Evolutionary conservation across 1,284 basidiomycete species (phyloP).

Genomic region (Rhodotorula glutinis): DNA sequence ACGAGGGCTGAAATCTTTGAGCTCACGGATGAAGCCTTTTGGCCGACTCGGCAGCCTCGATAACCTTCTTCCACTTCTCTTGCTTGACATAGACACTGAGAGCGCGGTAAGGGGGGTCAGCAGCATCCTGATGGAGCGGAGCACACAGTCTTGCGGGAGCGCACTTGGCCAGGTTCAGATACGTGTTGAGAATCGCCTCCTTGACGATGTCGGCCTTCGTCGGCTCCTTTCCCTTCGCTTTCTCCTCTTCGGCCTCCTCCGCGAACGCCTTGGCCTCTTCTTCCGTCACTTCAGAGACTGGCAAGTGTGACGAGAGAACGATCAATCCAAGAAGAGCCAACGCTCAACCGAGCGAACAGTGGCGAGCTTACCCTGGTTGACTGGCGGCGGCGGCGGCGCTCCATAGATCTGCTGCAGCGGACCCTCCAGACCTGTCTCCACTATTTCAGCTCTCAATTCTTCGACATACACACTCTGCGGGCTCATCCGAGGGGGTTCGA

Average conservation of each 20-base stretch:
- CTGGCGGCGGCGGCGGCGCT: too few relatives aligned
- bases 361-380: too few relatives aligned
- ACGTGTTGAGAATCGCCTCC: slow-evolving; percentile 12
- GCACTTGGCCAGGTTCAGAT: slow-evolving; percentile 16
- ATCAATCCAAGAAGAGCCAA: too few relatives aligned
- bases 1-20: neutral
- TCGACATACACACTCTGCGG: too few relatives aligned
- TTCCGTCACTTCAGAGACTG: too few relatives aligned
- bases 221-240: neutral
- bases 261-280: too few relatives aligned
- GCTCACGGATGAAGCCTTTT: slow-evolving; percentile 29
- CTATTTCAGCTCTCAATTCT: too few relatives aligned
- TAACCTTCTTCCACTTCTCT: slow-evolving; percentile 22
- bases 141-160: neutral
- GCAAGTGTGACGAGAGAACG: too few relatives aligned
- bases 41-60: slow-evolving; percentile 22
- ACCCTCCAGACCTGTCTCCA: neutral
- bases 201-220: slow-evolving; percentile 1
- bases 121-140: too few relatives aligned
- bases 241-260: neutral
- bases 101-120: too few relatives aligned
- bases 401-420: too few relatives aligned
- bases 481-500: neutral
- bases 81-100: slow-evolving; percentile 29
- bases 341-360: too few relatives aligned